A percentile compares a stretch with the other conserved stretches of the same genome.
These are phyloP conservation scores for Claviceps pusilla DNA, from an alignment of 2,329 filamentous ascomycete genomes.

Conservation along the genomic window DNA sequence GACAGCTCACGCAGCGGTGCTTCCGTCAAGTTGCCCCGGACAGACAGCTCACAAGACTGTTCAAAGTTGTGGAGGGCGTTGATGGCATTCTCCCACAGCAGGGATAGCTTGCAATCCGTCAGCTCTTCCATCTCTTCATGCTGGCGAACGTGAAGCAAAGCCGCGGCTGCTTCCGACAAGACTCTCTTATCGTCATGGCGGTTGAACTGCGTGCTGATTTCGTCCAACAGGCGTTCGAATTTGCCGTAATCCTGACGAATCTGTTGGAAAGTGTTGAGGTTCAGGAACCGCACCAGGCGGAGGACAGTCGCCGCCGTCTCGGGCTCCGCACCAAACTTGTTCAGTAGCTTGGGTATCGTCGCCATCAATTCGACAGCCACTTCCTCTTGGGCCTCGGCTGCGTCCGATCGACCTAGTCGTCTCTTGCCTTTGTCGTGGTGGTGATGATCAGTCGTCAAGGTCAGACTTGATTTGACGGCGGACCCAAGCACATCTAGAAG, in stretches of 20 bases:
- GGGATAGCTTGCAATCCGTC: conserved; percentile 62
- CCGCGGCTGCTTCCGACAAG: conserved; percentile 65
- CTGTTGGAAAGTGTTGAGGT: conserved; percentile 77
- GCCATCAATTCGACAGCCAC: conserved; percentile 63
- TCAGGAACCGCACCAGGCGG: conserved; percentile 70
- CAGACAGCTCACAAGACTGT: conserved; percentile 55
- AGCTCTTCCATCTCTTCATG: conserved; percentile 82
- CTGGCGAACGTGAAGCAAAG: conserved; percentile 69
- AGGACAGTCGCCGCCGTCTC: conserved; percentile 76
- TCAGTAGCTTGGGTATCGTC: conserved; percentile 71
- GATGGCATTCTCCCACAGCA: conserved; percentile 73
- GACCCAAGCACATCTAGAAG: conserved; percentile 77
- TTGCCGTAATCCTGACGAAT: conserved; percentile 71
- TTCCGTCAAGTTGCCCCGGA: conserved; percentile 52
- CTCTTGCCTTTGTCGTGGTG: conserved; percentile 50
- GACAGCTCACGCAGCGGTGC: conserved; percentile 54
- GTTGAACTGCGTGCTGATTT: conserved; percentile 86
- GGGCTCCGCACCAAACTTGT: conserved; percentile 83
- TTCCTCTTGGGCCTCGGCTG: conserved; percentile 59
- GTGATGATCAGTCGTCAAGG: conserved; percentile 45
- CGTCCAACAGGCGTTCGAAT: conserved; percentile 69
- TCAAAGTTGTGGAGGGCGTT: conserved; percentile 58
- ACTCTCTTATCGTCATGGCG: conserved; percentile 81
- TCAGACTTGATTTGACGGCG: conserved; percentile 60
- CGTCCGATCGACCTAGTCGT: conserved; percentile 44